Evolutionary conservation across 2,329 filamentous ascomycete species (phyloP).

Genomic region (Penicillium sp.): DNA sequence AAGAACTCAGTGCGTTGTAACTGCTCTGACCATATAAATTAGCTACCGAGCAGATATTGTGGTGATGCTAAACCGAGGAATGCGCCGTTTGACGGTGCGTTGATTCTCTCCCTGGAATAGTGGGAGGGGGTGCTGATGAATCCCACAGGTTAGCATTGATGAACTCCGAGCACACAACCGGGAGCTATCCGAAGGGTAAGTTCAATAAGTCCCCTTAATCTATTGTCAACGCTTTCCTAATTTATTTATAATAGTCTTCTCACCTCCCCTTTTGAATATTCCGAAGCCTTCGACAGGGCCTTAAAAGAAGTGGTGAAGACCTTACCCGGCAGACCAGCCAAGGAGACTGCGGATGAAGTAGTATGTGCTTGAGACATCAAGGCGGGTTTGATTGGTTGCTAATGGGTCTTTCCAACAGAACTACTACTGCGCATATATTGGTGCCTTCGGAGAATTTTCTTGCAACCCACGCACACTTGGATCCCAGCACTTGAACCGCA

Average conservation of each 20-base stretch:
- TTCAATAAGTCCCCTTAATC: background rate
- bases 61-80: constrained; percentile 65
- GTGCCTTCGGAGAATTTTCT: constrained; percentile 90
- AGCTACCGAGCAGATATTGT: constrained; percentile 92
- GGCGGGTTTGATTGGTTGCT: background rate
- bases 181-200: constrained; percentile 71
- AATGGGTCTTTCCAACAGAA: constrained; percentile 22
- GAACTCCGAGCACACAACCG: constrained; percentile 85
- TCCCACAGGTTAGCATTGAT: constrained; percentile 70
- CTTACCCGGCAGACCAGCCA: constrained; percentile 70
- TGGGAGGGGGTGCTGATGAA: constrained; percentile 13
- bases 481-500: constrained; percentile 86
- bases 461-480: constrained; percentile 93
- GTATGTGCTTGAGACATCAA: constrained; percentile 40
- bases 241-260: constrained; percentile 57
- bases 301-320: constrained; percentile 85
- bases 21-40: constrained; percentile 33
- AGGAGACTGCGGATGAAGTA: constrained; percentile 74
- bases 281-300: constrained; percentile 83
- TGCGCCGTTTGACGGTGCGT: constrained; percentile 57
- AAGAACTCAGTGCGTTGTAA: background rate
- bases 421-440: constrained; percentile 97
- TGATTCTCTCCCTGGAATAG: background rate
- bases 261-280: constrained; percentile 82
- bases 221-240: background rate